Conservation (phyloP, 257 asterid genomes). For the Nicotiana attenuata region DNA sequence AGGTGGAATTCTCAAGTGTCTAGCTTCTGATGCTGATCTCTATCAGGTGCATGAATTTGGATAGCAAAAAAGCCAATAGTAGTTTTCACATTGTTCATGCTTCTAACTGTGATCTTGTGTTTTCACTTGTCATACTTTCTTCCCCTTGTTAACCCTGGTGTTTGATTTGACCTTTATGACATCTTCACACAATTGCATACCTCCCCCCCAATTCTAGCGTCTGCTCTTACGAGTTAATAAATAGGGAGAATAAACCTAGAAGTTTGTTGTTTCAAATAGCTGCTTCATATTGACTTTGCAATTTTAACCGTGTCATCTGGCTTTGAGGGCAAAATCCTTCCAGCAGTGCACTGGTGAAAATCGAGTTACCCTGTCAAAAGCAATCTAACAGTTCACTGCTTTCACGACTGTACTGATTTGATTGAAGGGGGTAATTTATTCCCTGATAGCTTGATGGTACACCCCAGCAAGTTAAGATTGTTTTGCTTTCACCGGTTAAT, state of each 20-base stretch:
- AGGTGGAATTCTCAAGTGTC: slow-evolving; percentile 60
- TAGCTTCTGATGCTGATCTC: slow-evolving; percentile 56
- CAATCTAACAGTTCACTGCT: not conserved
- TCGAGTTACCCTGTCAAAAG: not conserved
- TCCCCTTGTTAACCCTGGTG: not conserved
- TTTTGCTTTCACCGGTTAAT: not conserved
- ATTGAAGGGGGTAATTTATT: not conserved
- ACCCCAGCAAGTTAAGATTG: not conserved
- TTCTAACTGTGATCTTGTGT: not conserved
- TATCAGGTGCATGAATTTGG: slow-evolving; percentile 38
- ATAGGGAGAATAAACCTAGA: not conserved
- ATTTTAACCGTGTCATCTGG: not conserved
- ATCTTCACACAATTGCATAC: not conserved
- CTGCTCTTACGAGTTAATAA: not conserved
- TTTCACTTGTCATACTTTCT: not conserved
- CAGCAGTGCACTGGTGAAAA: not conserved
- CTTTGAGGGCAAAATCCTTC: not conserved
- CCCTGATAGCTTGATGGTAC: not conserved
- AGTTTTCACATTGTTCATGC: slow-evolving; percentile 2
- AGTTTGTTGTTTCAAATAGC: not conserved
- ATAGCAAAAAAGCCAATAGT: not conserved
- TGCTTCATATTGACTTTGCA: not conserved
- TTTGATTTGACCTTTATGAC: not conserved
- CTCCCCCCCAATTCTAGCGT: not conserved
- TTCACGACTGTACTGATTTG: not conserved